Percentiles rank a stretch among this genome's conserved stretches.
These are phyloP conservation scores for Venturia pyrina DNA, from an alignment of 2,329 filamentous ascomycete genomes.

Conservation along the genomic window DNA sequence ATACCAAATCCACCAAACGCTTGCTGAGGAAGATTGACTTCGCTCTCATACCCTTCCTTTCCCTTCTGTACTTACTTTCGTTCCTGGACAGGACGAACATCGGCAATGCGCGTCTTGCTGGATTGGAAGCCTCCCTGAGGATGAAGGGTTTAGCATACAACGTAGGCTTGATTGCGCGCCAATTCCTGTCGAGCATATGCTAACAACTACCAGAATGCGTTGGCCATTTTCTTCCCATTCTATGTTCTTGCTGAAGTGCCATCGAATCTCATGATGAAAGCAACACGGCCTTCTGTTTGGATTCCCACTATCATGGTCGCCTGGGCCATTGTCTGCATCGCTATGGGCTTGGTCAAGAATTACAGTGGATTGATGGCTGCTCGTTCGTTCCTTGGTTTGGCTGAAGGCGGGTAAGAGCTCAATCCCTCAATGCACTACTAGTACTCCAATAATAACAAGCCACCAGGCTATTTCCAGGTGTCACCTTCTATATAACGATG, in stretches of 20 bases:
- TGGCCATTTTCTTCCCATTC: slow-evolving; percentile 32
- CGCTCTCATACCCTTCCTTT: slow-evolving; percentile 49
- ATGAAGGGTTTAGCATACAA: slow-evolving; percentile 26
- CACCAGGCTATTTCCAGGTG: slow-evolving; percentile 7
- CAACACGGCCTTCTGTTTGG: slow-evolving; percentile 12
- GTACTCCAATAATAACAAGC: background rate
- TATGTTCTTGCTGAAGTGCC: slow-evolving; percentile 18
- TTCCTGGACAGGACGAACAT: slow-evolving; percentile 40
- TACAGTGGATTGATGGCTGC: slow-evolving; percentile 12
- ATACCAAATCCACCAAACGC: slow-evolving; percentile 35
- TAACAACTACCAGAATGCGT: slow-evolving; percentile 15
- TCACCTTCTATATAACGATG: slow-evolving; percentile 20
- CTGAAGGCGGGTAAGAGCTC: slow-evolving; percentile 7
- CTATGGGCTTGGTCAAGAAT: slow-evolving; percentile 13
- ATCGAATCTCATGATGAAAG: slow-evolving; percentile 14
- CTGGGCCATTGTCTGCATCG: slow-evolving; percentile 11
- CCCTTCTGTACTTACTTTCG: slow-evolving; percentile 42
- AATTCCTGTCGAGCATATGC: slow-evolving; percentile 12
- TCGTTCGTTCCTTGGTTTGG: slow-evolving; percentile 9
- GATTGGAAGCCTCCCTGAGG: slow-evolving; percentile 26
- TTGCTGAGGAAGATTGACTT: slow-evolving; percentile 45
- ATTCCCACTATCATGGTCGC: slow-evolving; percentile 13
- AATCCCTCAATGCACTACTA: background rate
- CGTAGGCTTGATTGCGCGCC: slow-evolving; percentile 16
- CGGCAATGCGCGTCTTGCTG: slow-evolving; percentile 31